Percentiles rank a stretch among this genome's conserved stretches.
Evolutionary conservation across 1,284 basidiomycete species (phyloP).

Genomic region (Pisolithus thermaeus): DNA sequence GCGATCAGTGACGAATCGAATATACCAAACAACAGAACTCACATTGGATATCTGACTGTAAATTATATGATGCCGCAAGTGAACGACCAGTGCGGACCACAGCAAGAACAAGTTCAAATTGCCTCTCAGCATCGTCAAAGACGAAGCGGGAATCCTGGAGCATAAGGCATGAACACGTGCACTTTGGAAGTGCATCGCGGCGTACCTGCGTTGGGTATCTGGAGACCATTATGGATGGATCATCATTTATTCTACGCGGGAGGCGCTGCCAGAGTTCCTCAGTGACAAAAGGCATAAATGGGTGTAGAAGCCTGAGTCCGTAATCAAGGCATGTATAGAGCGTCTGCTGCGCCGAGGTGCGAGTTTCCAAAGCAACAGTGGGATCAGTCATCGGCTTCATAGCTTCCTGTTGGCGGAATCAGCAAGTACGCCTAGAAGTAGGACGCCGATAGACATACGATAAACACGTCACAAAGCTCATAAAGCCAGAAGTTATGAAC

Average conservation of each 20-base stretch:
- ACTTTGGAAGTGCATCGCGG: constrained; percentile 10
- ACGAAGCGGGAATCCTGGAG: constrained; percentile 56
- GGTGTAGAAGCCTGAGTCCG: constrained; percentile 88
- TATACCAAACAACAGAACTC: constrained; percentile 1
- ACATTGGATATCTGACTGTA: constrained; percentile 87
- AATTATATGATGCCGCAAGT: constrained; percentile 85
- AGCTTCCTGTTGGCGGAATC: constrained; percentile 61
- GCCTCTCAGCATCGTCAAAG: constrained; percentile 71
- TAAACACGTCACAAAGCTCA: constrained; percentile 98
- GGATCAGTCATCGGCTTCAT: constrained; percentile 96
- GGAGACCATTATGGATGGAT: constrained; percentile 85
- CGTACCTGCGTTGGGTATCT: constrained; percentile 76
- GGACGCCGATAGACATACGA: constrained; percentile 48
- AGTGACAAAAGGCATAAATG: constrained; percentile 99
- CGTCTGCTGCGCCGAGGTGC: constrained; percentile 89
- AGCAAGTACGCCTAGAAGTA: constrained; percentile 2
- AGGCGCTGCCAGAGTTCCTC: constrained; percentile 99
- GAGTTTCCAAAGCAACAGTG: constrained; percentile 54
- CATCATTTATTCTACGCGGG: constrained; percentile 78
- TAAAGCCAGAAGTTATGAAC: constrained; percentile 98
- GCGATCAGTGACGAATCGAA: constrained; percentile 4
- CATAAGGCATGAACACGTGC: neutral
- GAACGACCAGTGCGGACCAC: constrained; percentile 80
- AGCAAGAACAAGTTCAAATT: constrained; percentile 86
- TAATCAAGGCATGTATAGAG: constrained; percentile 92